phyloP scores from a whole-genome alignment of 768 basidiomycete genomes.

The Macrocybe gigantea region DNA sequence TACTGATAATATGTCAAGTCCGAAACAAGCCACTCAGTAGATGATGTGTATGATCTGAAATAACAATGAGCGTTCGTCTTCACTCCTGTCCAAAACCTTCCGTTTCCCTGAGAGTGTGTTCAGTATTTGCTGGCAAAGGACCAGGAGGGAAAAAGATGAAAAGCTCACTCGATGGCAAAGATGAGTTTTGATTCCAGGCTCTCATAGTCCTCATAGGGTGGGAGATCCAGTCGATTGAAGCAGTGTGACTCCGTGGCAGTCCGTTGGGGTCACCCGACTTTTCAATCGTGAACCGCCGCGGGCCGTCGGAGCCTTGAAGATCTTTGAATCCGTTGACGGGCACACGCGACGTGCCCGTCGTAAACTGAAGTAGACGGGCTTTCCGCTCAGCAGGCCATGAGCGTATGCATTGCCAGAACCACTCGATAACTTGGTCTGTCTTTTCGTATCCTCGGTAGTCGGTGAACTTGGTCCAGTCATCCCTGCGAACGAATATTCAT shows the following conservation, averaged over 20 bases:
- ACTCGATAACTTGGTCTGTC: constrained; percentile 84
- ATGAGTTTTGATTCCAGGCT: constrained; percentile 81
- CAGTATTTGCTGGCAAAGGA: constrained; percentile 2
- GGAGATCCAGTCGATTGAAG: constrained; percentile 86
- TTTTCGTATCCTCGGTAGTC: constrained; percentile 88
- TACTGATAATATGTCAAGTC: neutral
- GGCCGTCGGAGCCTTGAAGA: constrained; percentile 89
- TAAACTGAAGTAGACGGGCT: constrained; percentile 82
- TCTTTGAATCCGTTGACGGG: constrained; percentile 96
- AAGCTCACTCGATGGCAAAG: constrained; percentile 74
- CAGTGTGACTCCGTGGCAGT: constrained; percentile 91
- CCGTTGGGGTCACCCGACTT: constrained; percentile 88
- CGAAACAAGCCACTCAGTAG: constrained; percentile 3
- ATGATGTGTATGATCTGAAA: constrained; percentile 1
- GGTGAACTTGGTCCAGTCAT: constrained; percentile 92
- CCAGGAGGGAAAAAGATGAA: constrained; percentile 1
- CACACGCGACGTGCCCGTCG: constrained; percentile 78
- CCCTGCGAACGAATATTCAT: constrained; percentile 31
- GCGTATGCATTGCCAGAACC: constrained; percentile 94
- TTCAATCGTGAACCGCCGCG: constrained; percentile 90
- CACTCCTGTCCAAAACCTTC: constrained; percentile 71
- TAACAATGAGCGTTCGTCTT: constrained; percentile 8
- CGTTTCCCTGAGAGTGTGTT: constrained; percentile 47
- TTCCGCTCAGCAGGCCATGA: constrained; percentile 90
- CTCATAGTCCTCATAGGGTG: constrained; percentile 85